phyloP scores from a whole-genome alignment of 2,329 filamentous ascomycete species.

The Penicillium glabrum region DNA sequence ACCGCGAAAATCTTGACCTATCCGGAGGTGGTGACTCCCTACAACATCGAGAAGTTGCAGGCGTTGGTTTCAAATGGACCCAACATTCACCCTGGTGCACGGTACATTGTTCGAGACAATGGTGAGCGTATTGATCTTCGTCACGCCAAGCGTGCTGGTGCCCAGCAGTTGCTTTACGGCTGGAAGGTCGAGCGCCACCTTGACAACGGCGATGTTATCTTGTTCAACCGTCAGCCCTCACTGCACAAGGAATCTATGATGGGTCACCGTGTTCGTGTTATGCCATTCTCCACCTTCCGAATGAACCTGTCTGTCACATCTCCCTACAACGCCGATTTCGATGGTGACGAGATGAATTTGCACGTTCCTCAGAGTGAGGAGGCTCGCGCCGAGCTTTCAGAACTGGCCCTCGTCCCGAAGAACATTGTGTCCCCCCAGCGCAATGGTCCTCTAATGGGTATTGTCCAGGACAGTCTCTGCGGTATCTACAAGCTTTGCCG shows the following conservation, averaged over 20 bases:
- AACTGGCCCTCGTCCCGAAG: conserved; percentile 95
- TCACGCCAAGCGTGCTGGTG: conserved; percentile 81
- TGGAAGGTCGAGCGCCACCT: conserved; percentile 99
- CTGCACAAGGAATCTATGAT: conserved; percentile 99
- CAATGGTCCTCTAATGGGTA: conserved; percentile 98
- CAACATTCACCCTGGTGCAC: conserved; percentile 91
- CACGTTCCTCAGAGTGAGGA: conserved; percentile 98
- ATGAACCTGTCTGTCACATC: conserved; percentile 97
- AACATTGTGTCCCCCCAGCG: conserved; percentile 98
- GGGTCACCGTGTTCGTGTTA: conserved; percentile 95
- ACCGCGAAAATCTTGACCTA: conserved; percentile 94
- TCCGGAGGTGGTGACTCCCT: conserved; percentile 93
- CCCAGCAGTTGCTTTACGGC: conserved; percentile 84
- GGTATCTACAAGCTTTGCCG: conserved; percentile 97
- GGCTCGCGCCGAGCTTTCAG: conserved; percentile 88
- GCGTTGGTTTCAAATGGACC: conserved; percentile 89
- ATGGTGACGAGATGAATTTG: conserved; percentile 99
- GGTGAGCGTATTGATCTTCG: conserved; percentile 93
- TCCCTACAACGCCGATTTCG: conserved; percentile 99
- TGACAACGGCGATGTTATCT: conserved; percentile 93
- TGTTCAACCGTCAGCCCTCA: conserved; percentile 99
- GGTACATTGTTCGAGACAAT: conserved; percentile 92
- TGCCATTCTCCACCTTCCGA: conserved; percentile 98
- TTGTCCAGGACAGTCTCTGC: conserved; percentile 95
- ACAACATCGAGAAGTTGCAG: conserved; percentile 93